phyloP scores from a whole-genome alignment of 2,329 filamentous ascomycete species.

The Colletotrichum liaoningense region DNA sequence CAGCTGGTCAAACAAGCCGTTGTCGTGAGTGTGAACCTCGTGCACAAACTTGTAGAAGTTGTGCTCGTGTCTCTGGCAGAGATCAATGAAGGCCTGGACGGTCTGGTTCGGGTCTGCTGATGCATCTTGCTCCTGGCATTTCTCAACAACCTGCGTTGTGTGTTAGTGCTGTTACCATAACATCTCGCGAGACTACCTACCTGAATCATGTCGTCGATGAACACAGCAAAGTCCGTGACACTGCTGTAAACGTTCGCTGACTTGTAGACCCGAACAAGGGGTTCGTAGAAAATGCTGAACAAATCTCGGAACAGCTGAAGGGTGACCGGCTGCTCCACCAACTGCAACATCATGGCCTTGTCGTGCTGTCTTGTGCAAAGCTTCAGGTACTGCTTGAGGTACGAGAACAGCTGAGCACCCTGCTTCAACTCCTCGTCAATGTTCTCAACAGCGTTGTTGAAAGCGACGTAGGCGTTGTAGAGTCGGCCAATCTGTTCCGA shows the following conservation, averaged over 20 bases:
- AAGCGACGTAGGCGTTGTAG: slow-evolving; percentile 95
- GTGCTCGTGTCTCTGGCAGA: slow-evolving; percentile 93
- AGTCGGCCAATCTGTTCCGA: slow-evolving; percentile 83
- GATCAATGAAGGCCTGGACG: slow-evolving; percentile 96
- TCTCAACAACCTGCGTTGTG: slow-evolving; percentile 66
- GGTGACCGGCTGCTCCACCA: slow-evolving; percentile 97
- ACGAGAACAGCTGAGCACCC: slow-evolving; percentile 91
- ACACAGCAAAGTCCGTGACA: slow-evolving; percentile 94
- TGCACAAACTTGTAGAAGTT: slow-evolving; percentile 99
- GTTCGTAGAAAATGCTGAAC: slow-evolving; percentile 99
- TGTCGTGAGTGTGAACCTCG: slow-evolving; percentile 96
- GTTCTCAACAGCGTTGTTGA: slow-evolving; percentile 94
- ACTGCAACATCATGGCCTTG: slow-evolving; percentile 95
- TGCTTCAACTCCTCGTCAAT: slow-evolving; percentile 88
- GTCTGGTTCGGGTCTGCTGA: slow-evolving; percentile 98
- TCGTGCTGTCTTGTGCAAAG: slow-evolving; percentile 91
- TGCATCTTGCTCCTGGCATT: slow-evolving; percentile 79
- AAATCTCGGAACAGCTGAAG: slow-evolving; percentile 95
- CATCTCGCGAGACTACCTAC: slow-evolving; percentile 55
- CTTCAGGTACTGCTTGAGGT: slow-evolving; percentile 94
- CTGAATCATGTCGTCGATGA: slow-evolving; percentile 91
- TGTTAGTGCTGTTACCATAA: background rate
- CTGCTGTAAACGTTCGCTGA: slow-evolving; percentile 98
- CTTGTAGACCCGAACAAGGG: slow-evolving; percentile 96
- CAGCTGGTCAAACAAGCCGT: slow-evolving; percentile 93